Evolutionary conservation across 1,284 basidiomycete species (phyloP).

Genomic region (Fomitopsis schrenkii): DNA sequence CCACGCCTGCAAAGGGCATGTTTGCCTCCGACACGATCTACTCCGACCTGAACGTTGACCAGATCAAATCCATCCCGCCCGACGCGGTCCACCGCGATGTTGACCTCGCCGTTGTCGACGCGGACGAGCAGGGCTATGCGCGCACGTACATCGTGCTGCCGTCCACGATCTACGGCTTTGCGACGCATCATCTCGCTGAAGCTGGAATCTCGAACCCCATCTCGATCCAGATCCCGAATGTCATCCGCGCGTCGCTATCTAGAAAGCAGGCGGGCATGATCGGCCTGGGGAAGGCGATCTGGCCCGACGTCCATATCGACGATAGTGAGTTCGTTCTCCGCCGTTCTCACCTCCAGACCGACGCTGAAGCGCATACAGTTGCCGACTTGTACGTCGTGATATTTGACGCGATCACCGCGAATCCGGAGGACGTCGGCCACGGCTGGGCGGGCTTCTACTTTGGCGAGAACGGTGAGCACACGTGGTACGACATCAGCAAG

Average conservation of each 20-base stretch:
- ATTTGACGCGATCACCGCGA: constrained; percentile 15
- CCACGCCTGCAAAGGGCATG: constrained; percentile 30
- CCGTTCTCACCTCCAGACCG: not conserved
- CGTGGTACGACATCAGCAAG: constrained; percentile 32
- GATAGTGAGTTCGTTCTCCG: constrained; percentile 20
- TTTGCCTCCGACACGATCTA: constrained; percentile 28
- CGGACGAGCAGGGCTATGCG: constrained; percentile 34
- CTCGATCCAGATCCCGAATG: constrained; percentile 34
- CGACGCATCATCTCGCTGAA: constrained; percentile 30
- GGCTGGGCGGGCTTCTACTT: constrained; percentile 47
- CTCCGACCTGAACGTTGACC: constrained; percentile 31
- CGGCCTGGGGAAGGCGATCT: constrained; percentile 26
- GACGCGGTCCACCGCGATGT: constrained; percentile 32
- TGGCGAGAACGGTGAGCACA: constrained; percentile 42
- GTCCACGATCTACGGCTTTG: constrained; percentile 37
- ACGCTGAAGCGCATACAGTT: constrained; percentile 7
- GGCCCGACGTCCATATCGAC: constrained; percentile 29
- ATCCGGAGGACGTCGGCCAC: constrained; percentile 25
- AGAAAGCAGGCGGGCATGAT: constrained; percentile 32
- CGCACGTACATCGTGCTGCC: constrained; percentile 36
- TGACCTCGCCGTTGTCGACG: constrained; percentile 28
- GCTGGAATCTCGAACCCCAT: constrained; percentile 32
- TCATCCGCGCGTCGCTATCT: constrained; percentile 25
- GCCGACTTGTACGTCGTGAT: constrained; percentile 23
- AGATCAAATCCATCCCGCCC: constrained; percentile 29